phyloP scores from a whole-genome alignment of 2,329 filamentous ascomycete species.

The Talaromyces sp. region DNA sequence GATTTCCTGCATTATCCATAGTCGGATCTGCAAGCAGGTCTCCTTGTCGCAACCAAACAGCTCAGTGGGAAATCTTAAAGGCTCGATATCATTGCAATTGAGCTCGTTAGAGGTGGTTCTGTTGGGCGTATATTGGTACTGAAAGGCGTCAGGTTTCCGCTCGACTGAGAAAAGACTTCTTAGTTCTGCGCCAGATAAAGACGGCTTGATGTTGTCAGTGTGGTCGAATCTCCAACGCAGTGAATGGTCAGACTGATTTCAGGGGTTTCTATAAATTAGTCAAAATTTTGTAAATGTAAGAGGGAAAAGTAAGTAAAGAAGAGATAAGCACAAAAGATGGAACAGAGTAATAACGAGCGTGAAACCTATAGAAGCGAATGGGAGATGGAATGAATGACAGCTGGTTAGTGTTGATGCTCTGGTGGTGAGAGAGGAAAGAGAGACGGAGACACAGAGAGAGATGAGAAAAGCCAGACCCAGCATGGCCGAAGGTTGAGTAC shows the following conservation, averaged over 20 bases:
- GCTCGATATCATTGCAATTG: constrained; percentile 1
- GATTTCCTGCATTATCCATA: constrained; percentile 24
- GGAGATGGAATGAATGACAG: neutral
- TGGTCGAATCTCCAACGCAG: neutral
- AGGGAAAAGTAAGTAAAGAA: neutral
- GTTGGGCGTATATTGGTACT: neutral
- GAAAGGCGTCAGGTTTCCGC: neutral
- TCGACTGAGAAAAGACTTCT: neutral
- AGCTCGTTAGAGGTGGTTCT: neutral
- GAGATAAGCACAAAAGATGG: no score
- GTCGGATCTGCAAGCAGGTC: neutral
- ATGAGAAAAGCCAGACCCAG: neutral
- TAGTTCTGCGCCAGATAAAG: neutral
- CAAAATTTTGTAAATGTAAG: neutral
- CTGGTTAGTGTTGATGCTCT: neutral
- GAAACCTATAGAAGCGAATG: neutral
- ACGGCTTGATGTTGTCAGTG: neutral
- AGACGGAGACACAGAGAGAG: constrained; percentile 24
- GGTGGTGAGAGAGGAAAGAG: constrained; percentile 19
- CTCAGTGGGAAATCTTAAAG: neutral
- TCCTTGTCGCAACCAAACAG: neutral
- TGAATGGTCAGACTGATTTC: neutral
- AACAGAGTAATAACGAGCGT: neutral
- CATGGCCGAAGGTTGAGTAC: neutral
- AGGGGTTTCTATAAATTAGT: neutral